Base-by-base conservation (phyloP, 2,329 filamentous ascomycete genomes). In the Trichoderma sp. region DNA sequence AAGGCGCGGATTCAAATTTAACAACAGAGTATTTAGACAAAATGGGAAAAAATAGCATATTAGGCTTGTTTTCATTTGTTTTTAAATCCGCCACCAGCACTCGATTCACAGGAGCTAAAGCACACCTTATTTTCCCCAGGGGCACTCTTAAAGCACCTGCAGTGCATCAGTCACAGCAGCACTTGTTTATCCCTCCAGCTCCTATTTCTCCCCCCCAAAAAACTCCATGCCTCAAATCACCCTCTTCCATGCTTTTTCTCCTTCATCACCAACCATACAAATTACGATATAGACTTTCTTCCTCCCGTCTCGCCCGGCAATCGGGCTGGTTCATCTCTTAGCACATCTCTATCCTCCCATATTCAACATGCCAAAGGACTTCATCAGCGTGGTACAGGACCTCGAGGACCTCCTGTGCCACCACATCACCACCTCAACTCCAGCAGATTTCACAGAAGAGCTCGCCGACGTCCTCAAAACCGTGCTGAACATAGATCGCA, bases 331-430 rank as follows among this genome's bases (percentile, higher is more conserved):
- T 20, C 32, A 26, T 34, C 20, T 43, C 17, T 32, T 23, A 15
- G n/a, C 8, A 26, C 9, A 58, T 34, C 20, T 23, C 34, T 39
- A n/a, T 47, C 13, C 13, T 50, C 12, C 11, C 47, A 39, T 39
- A 39, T 15, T 36, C 13, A 36, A 36, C 13, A 61, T 61, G 66
- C 57, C 66, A 17, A 53, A 15, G 20, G 30, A 69, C 55, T 69
- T 69, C n/a, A 62, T 69, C 43, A 69, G 57, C 39, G 66, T 61
- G 39, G 28, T 69, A 20, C 55, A 69, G 57, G 61, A 71, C 28
- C 32, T 71, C 30, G 68, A 71, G 26, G 61, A 65, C 36, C 68
- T 71, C 26, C 68, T 71, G 50, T 71, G 68, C 61, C 50, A 64
- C 20, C 59, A 65, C 68, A 65, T 71, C 61, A 36, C 61, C 53